Conservation (phyloP, 306 rosid species). For the Cucurbita moschata region DNA sequence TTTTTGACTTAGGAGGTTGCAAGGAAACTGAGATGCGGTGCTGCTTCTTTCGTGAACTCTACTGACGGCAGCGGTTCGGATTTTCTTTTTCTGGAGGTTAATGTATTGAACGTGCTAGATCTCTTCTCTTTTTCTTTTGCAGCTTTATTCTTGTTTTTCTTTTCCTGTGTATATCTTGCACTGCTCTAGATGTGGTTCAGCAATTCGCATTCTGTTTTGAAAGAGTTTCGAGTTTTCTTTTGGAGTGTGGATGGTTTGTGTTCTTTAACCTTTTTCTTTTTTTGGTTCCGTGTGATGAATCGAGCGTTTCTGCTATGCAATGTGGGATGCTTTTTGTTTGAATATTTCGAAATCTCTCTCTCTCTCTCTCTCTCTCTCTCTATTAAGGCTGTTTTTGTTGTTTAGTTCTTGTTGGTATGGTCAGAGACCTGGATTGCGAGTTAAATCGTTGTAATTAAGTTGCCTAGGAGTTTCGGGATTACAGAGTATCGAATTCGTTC, state of each 20-base stretch:
- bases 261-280: too few species aligned
- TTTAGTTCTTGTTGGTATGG: neutral
- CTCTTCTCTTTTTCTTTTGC: neutral
- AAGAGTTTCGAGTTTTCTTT: neutral
- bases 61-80: neutral
- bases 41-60: neutral
- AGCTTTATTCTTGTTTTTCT: constrained; percentile 2
- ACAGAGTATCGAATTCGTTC: neutral
- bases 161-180: neutral
- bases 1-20: neutral
- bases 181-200: neutral
- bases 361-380: neutral
- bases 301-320: neutral
- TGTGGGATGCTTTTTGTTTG: neutral
- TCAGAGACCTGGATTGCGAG: neutral
- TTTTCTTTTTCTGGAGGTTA: neutral
- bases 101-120: neutral
- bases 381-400: neutral
- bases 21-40: neutral
- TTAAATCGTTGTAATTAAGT: neutral
- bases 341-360: neutral
- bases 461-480: neutral
- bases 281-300: neutral
- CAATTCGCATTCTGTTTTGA: neutral
- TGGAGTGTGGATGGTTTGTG: neutral